Conservation (phyloP, 768 basidiomycete species). For the Cyathus striatus region DNA sequence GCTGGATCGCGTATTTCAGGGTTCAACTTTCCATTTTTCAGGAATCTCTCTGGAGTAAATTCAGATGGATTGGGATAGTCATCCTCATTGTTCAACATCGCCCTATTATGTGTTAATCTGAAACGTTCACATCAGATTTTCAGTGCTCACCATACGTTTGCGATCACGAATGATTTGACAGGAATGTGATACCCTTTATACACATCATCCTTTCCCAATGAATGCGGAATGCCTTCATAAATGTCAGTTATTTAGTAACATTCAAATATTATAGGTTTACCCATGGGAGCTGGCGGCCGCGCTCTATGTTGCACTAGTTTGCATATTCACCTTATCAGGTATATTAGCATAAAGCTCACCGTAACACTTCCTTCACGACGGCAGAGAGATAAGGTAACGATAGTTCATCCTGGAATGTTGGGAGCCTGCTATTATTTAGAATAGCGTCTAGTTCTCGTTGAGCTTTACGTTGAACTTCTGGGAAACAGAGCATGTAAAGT, state of each 20-base stretch:
- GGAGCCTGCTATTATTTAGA: not conserved
- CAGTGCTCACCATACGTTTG: slow-evolving; percentile 3
- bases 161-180: not conserved
- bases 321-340: not conserved
- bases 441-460: slow-evolving; percentile 2
- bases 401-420: slow-evolving; percentile 1
- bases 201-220: not conserved
- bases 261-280: not conserved
- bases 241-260: not conserved
- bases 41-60: slow-evolving; percentile 11
- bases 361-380: slow-evolving; percentile 2
- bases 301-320: not conserved
- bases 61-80: slow-evolving; percentile 9
- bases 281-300: not conserved
- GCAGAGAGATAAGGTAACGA: not conserved
- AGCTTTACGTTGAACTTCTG: slow-evolving; percentile 1
- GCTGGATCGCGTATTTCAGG: slow-evolving; percentile 5
- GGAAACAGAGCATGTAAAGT: not conserved
- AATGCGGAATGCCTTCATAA: slow-evolving; percentile 3
- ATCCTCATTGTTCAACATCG: slow-evolving; percentile 6
- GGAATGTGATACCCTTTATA: slow-evolving; percentile 2
- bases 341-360: not conserved
- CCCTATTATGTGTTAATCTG: not conserved
- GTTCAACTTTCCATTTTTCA: slow-evolving; percentile 9
- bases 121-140: not conserved